Conservation (phyloP, 371 early-diverging fungal genomes). For the Apophysomyces trapeziformis region DNA sequence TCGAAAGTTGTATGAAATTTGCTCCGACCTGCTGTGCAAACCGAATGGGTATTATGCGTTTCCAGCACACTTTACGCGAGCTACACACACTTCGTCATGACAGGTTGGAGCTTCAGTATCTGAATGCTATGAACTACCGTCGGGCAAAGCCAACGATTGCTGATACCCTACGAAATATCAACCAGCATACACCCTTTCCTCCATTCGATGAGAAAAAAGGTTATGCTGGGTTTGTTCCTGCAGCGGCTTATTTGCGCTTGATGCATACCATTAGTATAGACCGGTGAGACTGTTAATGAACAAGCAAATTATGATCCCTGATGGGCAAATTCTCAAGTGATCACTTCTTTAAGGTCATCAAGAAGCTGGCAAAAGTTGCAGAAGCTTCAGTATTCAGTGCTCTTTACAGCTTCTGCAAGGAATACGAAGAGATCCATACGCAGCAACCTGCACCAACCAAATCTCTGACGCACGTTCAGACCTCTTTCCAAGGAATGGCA, state of each 20-base stretch:
- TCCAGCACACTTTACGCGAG: conserved; percentile 19
- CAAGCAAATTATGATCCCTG: background rate
- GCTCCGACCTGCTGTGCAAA: conserved; percentile 19
- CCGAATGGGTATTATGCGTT: conserved; percentile 15
- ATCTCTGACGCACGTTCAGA: background rate
- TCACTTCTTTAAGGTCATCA: too few relatives aligned
- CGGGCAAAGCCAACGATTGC: background rate
- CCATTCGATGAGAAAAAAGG: conserved; percentile 11
- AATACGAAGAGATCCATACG: background rate
- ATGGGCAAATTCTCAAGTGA: background rate
- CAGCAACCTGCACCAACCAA: background rate
- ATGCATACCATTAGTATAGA: conserved; percentile 3
- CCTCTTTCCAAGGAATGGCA: background rate
- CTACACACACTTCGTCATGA: conserved; percentile 17
- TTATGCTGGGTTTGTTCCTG: conserved; percentile 10
- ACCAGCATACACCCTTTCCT: background rate
- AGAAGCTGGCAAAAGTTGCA: too few relatives aligned
- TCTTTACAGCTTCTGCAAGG: background rate
- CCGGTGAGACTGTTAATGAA: background rate
- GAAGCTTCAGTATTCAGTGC: too few relatives aligned
- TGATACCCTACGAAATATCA: background rate
- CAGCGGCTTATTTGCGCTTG: conserved; percentile 9
- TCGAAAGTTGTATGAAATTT: conserved; percentile 20
- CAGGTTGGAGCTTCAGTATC: conserved; percentile 15
- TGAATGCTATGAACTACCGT: conserved; percentile 4